Evolutionary conservation across 2,329 filamentous ascomycete species (phyloP).

Genomic region (Scedosporium aurantiacum): DNA sequence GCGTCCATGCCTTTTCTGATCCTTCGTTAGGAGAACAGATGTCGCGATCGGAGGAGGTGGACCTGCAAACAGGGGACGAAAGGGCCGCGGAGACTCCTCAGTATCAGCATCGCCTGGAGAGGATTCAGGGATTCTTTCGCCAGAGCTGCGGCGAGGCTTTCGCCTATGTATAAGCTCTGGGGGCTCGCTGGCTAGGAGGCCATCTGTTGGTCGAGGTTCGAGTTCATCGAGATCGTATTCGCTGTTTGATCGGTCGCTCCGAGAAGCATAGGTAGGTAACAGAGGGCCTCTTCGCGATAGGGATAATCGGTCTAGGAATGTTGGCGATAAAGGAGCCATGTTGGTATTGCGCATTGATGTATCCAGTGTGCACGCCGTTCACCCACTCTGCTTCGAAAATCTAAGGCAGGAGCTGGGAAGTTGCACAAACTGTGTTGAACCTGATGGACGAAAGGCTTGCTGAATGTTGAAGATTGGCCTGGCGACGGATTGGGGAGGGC

Average conservation of each 20-base stretch:
- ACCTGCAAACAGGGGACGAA: slow-evolving; percentile 28
- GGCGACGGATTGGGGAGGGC: too few relatives aligned
- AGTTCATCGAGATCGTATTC: slow-evolving; percentile 27
- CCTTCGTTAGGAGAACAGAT: slow-evolving; percentile 21
- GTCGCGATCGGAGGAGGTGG: slow-evolving; percentile 40
- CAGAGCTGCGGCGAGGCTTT: slow-evolving; percentile 6
- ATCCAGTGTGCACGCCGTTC: background rate
- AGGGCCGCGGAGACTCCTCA: slow-evolving; percentile 6
- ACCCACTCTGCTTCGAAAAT: background rate
- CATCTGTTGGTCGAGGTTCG: slow-evolving; percentile 19
- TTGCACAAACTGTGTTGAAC: too few relatives aligned
- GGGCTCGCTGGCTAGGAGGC: background rate
- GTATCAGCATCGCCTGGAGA: slow-evolving; percentile 1
- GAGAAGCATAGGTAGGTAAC: slow-evolving; percentile 17
- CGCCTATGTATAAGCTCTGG: background rate
- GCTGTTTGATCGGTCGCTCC: slow-evolving; percentile 8
- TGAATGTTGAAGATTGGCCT: too few relatives aligned
- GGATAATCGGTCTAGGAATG: slow-evolving; percentile 12
- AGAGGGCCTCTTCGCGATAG: slow-evolving; percentile 13
- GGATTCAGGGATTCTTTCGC: slow-evolving; percentile 5
- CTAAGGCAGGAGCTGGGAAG: background rate
- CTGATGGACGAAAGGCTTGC: too few relatives aligned
- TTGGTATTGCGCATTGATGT: background rate
- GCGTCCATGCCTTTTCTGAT: slow-evolving; percentile 14
- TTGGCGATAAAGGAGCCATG: slow-evolving; percentile 10